A percentile compares a stretch with the other conserved stretches of the same genome.
phyloP scores from a whole-genome alignment of 2,329 filamentous ascomycete genomes.

The Drechslerella coelobrocha region DNA sequence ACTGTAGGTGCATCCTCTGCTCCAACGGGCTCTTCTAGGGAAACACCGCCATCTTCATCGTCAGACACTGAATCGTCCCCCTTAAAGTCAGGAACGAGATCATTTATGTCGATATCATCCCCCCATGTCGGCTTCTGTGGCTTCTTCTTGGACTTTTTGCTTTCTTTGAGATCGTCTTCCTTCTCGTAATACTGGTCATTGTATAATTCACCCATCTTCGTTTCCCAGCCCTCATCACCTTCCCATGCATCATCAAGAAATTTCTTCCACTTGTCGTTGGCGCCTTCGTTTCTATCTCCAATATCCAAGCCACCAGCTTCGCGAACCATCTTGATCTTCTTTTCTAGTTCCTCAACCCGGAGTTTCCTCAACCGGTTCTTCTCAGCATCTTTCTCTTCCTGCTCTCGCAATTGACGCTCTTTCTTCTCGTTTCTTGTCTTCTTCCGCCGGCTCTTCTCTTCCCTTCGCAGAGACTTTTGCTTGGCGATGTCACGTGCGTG shows the following conservation, averaged over 20 bases:
- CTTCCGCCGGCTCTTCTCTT: slow-evolving; percentile 78
- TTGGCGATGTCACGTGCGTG: slow-evolving; percentile 80
- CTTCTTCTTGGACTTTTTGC: slow-evolving; percentile 69
- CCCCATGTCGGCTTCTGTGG: slow-evolving; percentile 89
- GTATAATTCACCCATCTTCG: slow-evolving; percentile 86
- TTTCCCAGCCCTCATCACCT: slow-evolving; percentile 83
- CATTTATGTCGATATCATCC: slow-evolving; percentile 96
- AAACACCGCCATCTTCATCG: slow-evolving; percentile 58
- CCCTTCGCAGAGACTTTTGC: slow-evolving; percentile 82
- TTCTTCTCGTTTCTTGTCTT: slow-evolving; percentile 79
- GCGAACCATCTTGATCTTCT: slow-evolving; percentile 85
- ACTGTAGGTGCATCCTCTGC: slow-evolving; percentile 5
- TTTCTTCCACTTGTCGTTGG: slow-evolving; percentile 75
- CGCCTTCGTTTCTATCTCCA: slow-evolving; percentile 41
- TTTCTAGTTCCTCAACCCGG: slow-evolving; percentile 87
- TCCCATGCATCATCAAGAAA: slow-evolving; percentile 86
- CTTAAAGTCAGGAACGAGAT: slow-evolving; percentile 84
- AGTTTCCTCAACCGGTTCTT: slow-evolving; percentile 83
- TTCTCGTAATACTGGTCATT: slow-evolving; percentile 85
- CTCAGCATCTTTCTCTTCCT: slow-evolving; percentile 76
- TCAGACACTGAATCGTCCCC: slow-evolving; percentile 64
- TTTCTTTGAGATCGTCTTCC: slow-evolving; percentile 66
- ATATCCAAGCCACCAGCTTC: slow-evolving; percentile 75
- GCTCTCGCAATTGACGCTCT: slow-evolving; percentile 78
- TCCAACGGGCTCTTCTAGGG: slow-evolving; percentile 57